Base-by-base conservation (phyloP, 345 rosid species). In the Hevea brasiliensis region DNA sequence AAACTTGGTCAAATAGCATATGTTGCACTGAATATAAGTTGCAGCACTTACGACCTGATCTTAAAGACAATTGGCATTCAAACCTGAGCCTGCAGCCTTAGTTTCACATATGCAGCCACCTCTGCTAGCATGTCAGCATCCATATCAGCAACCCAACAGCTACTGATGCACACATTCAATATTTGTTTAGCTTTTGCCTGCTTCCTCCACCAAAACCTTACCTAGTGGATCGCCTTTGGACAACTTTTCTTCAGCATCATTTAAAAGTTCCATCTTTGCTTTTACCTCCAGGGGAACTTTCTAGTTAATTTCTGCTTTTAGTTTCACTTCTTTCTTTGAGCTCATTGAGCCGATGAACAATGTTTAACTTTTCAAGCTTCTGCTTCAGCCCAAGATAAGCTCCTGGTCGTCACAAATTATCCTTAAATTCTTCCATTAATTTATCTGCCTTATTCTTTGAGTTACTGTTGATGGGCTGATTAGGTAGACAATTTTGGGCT, bases 341-440 rank as follows among this genome's bases (percentile, higher is more conserved):
- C 59, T 67, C 68, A 45, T 70, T 66, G 27, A 81, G 71, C 61
- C 40, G 70, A 54, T 29, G 41, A 8, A 73, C 70, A 23, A 59
- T 50, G 74, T 78, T 75, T n/a, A 78, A 63, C 69, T 58, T 72
- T 78, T 75, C 80, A 18, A 78, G 74, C 69, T 82, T 82, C 70
- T 78, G 80, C 70, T 82, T 85, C 55, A 82, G 65, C 18, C 84
- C 79, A 27, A 82, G 81, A 80, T 80, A 77, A 26, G 87, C 76
- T 13, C 84, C 87, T 53, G 85, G 85, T 59, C 65, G 41, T 14
- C 82, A 67, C 74, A 78, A 68, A 18, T 81, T 81, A n/a, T 59
- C 42, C 64, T 60, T 50, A 20, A 81, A 72, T 60, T 81, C 80
- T 78, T 72, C 67, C 77, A 78, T 74, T 27, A 81, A 61, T 66